These are phyloP conservation scores for Rhizomucor pusillus DNA, from an alignment of 371 early-diverging fungal genomes.

Conservation along the genomic window DNA sequence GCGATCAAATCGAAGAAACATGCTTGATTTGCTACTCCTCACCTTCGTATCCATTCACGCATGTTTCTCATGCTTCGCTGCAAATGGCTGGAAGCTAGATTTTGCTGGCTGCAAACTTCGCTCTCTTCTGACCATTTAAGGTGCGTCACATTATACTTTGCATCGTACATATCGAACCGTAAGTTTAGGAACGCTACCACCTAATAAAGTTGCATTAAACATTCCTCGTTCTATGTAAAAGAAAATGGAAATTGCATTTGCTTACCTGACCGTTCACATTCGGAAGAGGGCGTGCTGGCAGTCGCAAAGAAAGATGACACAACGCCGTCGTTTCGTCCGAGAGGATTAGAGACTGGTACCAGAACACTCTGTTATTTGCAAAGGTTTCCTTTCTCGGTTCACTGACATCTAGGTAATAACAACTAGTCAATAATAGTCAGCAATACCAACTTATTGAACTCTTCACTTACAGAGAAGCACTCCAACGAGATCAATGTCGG, in stretches of 20 bases:
- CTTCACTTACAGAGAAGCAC: conserved; percentile 50
- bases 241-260: neutral
- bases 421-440: neutral
- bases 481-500: conserved; percentile 59
- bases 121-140: conserved; percentile 28
- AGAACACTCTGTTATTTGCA: conserved; percentile 19
- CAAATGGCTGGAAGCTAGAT: conserved; percentile 7
- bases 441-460: conserved; percentile 1
- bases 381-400: conserved; percentile 3
- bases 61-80: conserved; percentile 7
- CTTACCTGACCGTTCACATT: conserved; percentile 20
- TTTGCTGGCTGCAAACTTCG: conserved; percentile 19
- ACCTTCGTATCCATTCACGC: conserved; percentile 17
- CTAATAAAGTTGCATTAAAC: neutral
- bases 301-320: conserved; percentile 24
- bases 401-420: conserved; percentile 11
- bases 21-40: no score
- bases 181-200: conserved; percentile 30
- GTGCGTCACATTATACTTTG: conserved; percentile 29
- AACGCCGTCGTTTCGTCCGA: conserved; percentile 28
- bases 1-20: no score
- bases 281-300: conserved; percentile 14
- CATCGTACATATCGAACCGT: conserved; percentile 27
- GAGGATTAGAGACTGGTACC: conserved; percentile 25
- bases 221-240: no score